These are phyloP conservation scores for Aristolochia californica DNA, from an alignment of 164 flowering plant species.

Conservation along the genomic window DNA sequence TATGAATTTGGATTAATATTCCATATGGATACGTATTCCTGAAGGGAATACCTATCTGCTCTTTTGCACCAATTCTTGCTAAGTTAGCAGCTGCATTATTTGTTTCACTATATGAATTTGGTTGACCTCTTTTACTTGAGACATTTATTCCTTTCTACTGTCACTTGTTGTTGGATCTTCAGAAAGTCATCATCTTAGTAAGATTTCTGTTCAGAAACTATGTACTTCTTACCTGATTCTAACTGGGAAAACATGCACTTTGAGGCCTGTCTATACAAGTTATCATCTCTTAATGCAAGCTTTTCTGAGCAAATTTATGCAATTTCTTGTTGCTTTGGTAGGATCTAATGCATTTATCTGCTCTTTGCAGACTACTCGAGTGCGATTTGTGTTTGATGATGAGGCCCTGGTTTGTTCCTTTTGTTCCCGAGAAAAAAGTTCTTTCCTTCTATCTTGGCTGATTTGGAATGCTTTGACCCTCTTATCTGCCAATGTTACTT, in stretches of 20 bases:
- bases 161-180: not conserved
- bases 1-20: not conserved
- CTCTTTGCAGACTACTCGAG: slow-evolving; percentile 69
- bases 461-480: not conserved
- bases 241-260: too few species aligned
- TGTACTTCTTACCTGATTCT: too few species aligned
- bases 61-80: too few species aligned
- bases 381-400: slow-evolving; percentile 76
- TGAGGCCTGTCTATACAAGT: not conserved
- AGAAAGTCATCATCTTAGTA: too few species aligned
- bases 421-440: not conserved
- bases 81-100: too few species aligned
- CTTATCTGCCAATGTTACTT: not conserved
- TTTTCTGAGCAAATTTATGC: too few species aligned
- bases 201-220: too few species aligned
- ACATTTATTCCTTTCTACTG: not conserved
- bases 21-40: not conserved
- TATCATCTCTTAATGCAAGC: not conserved
- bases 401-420: slow-evolving; percentile 77
- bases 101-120: too few species aligned
- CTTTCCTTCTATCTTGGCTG: not conserved
- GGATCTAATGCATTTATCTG: slow-evolving; percentile 6
- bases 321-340: not conserved
- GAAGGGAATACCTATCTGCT: too few species aligned
- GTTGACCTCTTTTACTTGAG: too few species aligned